Evolutionary conservation across 192 early-diverging fungal genomes (phyloP).

Genomic region (Coemansia sp.): DNA sequence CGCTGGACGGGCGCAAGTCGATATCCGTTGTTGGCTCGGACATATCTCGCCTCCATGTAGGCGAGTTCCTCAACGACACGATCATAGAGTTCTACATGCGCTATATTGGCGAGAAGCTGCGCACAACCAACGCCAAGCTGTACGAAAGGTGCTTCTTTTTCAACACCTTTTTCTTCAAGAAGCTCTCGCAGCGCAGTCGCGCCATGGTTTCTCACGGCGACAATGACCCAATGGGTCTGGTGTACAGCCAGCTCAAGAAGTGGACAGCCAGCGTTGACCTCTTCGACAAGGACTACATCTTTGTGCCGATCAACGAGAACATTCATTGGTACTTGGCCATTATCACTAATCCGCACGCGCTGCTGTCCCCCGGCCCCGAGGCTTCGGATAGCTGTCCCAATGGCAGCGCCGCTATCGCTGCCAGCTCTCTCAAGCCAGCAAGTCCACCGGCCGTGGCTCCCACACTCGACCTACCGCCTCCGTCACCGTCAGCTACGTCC

Average conservation of each 20-base stretch:
- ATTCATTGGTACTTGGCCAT: slow-evolving; percentile 91
- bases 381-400: background rate
- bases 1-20: slow-evolving; percentile 52
- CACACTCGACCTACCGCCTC: background rate
- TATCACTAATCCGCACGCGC: slow-evolving; percentile 69
- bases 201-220: background rate
- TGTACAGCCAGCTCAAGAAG: slow-evolving; percentile 71
- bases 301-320: slow-evolving; percentile 91
- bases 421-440: background rate
- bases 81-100: slow-evolving; percentile 87
- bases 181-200: slow-evolving; percentile 59
- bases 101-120: slow-evolving; percentile 57
- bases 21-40: slow-evolving; percentile 72
- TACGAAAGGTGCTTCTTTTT: slow-evolving; percentile 72
- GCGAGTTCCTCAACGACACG: slow-evolving; percentile 88
- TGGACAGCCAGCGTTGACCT: slow-evolving; percentile 81
- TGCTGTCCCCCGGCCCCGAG: slow-evolving; percentile 13
- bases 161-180: slow-evolving; percentile 84
- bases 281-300: slow-evolving; percentile 74
- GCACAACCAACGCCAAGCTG: slow-evolving; percentile 44
- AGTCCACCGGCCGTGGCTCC: background rate
- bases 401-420: background rate
- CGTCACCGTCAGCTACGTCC: background rate
- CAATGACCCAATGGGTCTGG: slow-evolving; percentile 28
- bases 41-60: slow-evolving; percentile 62